phyloP scores from a whole-genome alignment of 768 basidiomycete genomes.

The Lentinula lateritia region DNA sequence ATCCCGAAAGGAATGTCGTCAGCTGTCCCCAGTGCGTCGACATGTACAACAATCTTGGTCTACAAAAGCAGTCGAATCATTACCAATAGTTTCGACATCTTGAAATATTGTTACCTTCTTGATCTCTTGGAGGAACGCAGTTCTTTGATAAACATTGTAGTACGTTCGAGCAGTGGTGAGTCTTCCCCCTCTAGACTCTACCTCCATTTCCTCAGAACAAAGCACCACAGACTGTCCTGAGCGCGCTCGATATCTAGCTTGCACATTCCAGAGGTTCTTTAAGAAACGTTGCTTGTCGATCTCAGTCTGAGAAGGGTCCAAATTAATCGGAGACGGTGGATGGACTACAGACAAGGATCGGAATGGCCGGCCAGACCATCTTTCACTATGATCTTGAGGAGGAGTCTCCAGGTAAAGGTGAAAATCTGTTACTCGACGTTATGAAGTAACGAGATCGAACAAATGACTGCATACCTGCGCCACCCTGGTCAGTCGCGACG shows the following conservation, averaged over 20 bases:
- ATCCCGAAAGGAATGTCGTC: slow-evolving; percentile 76
- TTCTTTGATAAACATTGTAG: slow-evolving; percentile 84
- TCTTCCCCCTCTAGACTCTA: slow-evolving; percentile 60
- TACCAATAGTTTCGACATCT: neutral
- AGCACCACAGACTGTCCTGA: slow-evolving; percentile 70
- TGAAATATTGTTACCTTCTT: slow-evolving; percentile 55
- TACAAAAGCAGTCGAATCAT: slow-evolving; percentile 23
- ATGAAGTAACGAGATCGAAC: neutral
- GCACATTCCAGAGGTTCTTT: slow-evolving; percentile 84
- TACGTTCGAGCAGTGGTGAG: slow-evolving; percentile 73
- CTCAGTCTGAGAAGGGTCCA: slow-evolving; percentile 61
- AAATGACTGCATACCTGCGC: slow-evolving; percentile 49
- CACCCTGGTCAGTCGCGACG: slow-evolving; percentile 80
- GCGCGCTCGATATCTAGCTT: slow-evolving; percentile 74
- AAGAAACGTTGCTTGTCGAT: slow-evolving; percentile 78
- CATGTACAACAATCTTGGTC: slow-evolving; percentile 86
- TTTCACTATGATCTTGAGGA: slow-evolving; percentile 75
- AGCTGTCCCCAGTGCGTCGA: slow-evolving; percentile 71
- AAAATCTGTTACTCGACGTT: slow-evolving; percentile 48
- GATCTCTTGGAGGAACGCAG: slow-evolving; percentile 68
- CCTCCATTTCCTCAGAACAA: slow-evolving; percentile 66
- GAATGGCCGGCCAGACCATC: slow-evolving; percentile 85
- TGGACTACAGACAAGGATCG: slow-evolving; percentile 74
- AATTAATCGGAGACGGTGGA: slow-evolving; percentile 60
- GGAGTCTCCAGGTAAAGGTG: slow-evolving; percentile 81